A percentile compares a stretch with the other conserved stretches of the same genome.
phyloP scores from a whole-genome alignment of 192 early-diverging fungal species.

The Linnemannia zychae region DNA sequence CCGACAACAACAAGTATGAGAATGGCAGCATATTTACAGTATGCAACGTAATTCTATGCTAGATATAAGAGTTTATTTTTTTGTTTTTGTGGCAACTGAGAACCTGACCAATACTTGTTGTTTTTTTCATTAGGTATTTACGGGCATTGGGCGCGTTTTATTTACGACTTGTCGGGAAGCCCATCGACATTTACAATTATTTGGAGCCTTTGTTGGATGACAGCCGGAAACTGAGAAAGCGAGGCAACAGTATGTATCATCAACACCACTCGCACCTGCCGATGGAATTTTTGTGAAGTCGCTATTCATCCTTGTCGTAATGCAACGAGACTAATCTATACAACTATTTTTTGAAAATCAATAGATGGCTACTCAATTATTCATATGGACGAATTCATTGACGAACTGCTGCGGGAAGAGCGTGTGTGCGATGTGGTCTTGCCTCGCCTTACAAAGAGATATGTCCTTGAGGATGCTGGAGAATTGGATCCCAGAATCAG shows the following conservation, averaged over 20 bases:
- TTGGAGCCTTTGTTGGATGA: slow-evolving; percentile 91
- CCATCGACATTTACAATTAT: slow-evolving; percentile 85
- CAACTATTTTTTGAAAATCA: background rate
- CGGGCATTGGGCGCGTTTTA: slow-evolving; percentile 93
- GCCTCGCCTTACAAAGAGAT: slow-evolving; percentile 83
- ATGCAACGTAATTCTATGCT: slow-evolving; percentile 46
- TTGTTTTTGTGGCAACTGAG: background rate
- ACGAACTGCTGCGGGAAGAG: slow-evolving; percentile 83
- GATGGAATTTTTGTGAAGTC: background rate
- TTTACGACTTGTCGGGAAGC: slow-evolving; percentile 81
- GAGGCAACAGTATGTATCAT: slow-evolving; percentile 57
- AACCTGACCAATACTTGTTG: background rate
- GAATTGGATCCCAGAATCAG: slow-evolving; percentile 86
- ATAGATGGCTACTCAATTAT: slow-evolving; percentile 60
- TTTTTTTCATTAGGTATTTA: slow-evolving; percentile 69
- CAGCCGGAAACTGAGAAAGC: slow-evolving; percentile 84
- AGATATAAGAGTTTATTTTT: slow-evolving; percentile 88
- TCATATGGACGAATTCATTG: slow-evolving; percentile 93
- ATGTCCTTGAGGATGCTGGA: slow-evolving; percentile 87
- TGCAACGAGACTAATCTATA: background rate
- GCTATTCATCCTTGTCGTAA: background rate
- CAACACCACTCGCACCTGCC: background rate
- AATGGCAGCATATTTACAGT: background rate
- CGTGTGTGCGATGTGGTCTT: slow-evolving; percentile 92
- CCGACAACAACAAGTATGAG: slow-evolving; percentile 51